Percentiles rank a stretch among this genome's conserved stretches.
These are phyloP conservation scores for Termitomyces titanicus DNA, from an alignment of 768 basidiomycete species.

Conservation along the genomic window DNA sequence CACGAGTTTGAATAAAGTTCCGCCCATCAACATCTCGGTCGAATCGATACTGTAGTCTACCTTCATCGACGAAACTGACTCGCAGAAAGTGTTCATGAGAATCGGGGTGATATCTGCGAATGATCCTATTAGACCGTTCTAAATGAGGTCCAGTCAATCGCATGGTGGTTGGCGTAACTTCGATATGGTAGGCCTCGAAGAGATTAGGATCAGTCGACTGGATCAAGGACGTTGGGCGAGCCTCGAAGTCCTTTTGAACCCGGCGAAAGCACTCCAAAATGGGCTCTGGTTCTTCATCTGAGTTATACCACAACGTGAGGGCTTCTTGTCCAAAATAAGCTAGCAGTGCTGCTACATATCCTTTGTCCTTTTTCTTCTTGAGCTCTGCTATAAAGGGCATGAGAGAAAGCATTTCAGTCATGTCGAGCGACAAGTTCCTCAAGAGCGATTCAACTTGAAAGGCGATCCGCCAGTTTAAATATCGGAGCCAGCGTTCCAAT, in stretches of 20 bases:
- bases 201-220: slow-evolving; percentile 26
- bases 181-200: slow-evolving; percentile 44
- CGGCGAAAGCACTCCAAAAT: slow-evolving; percentile 29
- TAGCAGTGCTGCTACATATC: slow-evolving; percentile 37
- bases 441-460: slow-evolving; percentile 55
- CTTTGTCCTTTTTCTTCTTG: slow-evolving; percentile 24
- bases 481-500: slow-evolving; percentile 29
- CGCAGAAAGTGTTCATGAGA: slow-evolving; percentile 57
- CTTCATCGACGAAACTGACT: slow-evolving; percentile 63
- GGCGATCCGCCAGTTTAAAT: slow-evolving; percentile 47
- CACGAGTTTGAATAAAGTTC: slow-evolving; percentile 43
- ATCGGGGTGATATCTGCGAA: slow-evolving; percentile 43
- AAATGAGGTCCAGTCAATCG: slow-evolving; percentile 49
- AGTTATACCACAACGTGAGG: slow-evolving; percentile 22
- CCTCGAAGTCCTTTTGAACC: slow-evolving; percentile 22
- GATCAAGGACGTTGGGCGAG: slow-evolving; percentile 12
- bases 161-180: slow-evolving; percentile 53
- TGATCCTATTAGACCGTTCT: slow-evolving; percentile 60
- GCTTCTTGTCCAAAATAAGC: slow-evolving; percentile 30
- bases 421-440: slow-evolving; percentile 39
- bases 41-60: slow-evolving; percentile 45
- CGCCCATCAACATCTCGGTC: slow-evolving; percentile 54
- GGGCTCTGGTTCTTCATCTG: slow-evolving; percentile 12
- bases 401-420: slow-evolving; percentile 45
- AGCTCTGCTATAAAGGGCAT: slow-evolving; percentile 30